Percentiles rank a stretch among this genome's conserved stretches.
Conservation (phyloP, 2,329 filamentous ascomycete species). For the Basipetospora chlamydospora region DNA sequence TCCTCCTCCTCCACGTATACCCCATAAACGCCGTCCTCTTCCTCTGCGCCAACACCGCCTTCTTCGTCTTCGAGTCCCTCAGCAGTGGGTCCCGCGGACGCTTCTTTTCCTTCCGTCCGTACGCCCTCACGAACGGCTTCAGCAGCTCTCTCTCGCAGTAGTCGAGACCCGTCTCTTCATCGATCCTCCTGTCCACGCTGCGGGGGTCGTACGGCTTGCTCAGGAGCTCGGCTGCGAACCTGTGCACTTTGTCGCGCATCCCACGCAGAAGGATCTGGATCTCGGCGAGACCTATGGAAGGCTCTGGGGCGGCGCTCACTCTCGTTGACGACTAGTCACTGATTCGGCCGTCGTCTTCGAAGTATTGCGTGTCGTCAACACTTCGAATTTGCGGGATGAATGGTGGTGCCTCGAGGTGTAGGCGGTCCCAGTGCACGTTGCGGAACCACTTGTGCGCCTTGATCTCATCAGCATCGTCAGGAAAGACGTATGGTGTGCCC, state of each 20-base stretch:
- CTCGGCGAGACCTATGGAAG: background rate
- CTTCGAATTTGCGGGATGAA: conserved; percentile 61
- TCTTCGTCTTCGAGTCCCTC: conserved; percentile 53
- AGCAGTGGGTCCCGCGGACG: conserved; percentile 74
- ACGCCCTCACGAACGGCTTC: conserved; percentile 35
- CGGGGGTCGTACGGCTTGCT: conserved; percentile 34
- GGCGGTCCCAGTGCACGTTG: conserved; percentile 59
- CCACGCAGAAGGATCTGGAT: conserved; percentile 15
- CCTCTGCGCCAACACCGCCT: conserved; percentile 60
- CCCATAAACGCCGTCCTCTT: conserved; percentile 77
- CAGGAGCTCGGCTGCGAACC: conserved; percentile 29
- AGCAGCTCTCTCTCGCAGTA: conserved; percentile 25
- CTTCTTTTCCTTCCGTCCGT: conserved; percentile 54
- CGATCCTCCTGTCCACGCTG: conserved; percentile 33
- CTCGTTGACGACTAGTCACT: conserved; percentile 36
- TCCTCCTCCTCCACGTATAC: conserved; percentile 56
- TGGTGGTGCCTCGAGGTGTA: conserved; percentile 59
- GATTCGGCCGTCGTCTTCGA: conserved; percentile 67
- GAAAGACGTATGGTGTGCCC: conserved; percentile 51
- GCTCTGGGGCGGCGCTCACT: conserved; percentile 1
- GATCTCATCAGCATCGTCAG: conserved; percentile 78
- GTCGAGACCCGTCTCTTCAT: conserved; percentile 19
- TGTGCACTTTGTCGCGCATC: conserved; percentile 26
- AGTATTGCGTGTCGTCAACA: conserved; percentile 71
- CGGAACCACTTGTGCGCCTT: conserved; percentile 79